Evolutionary conservation across 2,329 filamentous ascomycete genomes (phyloP).

Genomic region (Graphiopsis chlorocephala): DNA sequence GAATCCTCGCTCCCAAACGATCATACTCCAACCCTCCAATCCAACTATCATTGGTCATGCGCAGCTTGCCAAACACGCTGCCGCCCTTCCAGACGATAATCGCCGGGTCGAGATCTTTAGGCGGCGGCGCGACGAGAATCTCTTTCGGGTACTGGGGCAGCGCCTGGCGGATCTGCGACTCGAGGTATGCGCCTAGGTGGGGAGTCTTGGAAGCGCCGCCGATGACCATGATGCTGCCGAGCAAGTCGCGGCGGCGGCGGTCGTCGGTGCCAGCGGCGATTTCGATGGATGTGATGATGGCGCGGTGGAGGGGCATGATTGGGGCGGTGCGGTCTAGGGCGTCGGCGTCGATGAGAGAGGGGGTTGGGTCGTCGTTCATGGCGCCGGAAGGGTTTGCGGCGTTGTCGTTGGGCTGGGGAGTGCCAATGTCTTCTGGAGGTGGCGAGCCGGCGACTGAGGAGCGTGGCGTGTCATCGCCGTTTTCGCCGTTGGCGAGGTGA

Average conservation of each 20-base stretch:
- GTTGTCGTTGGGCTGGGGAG: slow-evolving; percentile 55
- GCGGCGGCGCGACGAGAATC: slow-evolving; percentile 66
- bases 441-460: slow-evolving; percentile 87
- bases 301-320: slow-evolving; percentile 77
- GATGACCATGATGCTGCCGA: slow-evolving; percentile 86
- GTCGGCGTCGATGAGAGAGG: slow-evolving; percentile 48
- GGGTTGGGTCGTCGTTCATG: slow-evolving; percentile 41
- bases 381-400: slow-evolving; percentile 33
- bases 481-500: slow-evolving; percentile 64
- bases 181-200: slow-evolving; percentile 76
- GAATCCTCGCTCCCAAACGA: slow-evolving; percentile 71
- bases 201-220: slow-evolving; percentile 80
- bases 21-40: slow-evolving; percentile 86
- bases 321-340: slow-evolving; percentile 80
- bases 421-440: slow-evolving; percentile 71
- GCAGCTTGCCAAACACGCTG: slow-evolving; percentile 89
- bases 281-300: slow-evolving; percentile 84
- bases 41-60: slow-evolving; percentile 89
- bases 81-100: slow-evolving; percentile 98
- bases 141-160: slow-evolving; percentile 62
- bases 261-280: slow-evolving; percentile 76
- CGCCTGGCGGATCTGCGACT: slow-evolving; percentile 72
- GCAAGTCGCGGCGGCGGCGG: slow-evolving; percentile 85
- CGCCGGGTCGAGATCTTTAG: slow-evolving; percentile 91
- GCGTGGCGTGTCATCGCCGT: slow-evolving; percentile 71